Evolutionary conservation across 2,329 filamentous ascomycete genomes (phyloP).

Genomic region (Aureobasidium sp.): DNA sequence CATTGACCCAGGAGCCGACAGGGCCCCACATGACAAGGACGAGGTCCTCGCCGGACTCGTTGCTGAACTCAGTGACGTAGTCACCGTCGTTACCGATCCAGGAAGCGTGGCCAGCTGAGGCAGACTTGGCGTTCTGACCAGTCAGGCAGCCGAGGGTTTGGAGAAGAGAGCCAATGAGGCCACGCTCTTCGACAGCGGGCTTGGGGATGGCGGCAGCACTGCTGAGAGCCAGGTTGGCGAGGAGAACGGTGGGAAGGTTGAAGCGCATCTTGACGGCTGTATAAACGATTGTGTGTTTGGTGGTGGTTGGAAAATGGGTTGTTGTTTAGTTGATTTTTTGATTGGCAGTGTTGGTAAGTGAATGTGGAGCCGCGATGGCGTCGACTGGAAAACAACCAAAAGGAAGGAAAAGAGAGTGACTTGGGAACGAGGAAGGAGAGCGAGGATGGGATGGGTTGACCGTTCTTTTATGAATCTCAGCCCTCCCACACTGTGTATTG

Average conservation of each 20-base stretch:
- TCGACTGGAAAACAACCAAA: constrained; percentile 11
- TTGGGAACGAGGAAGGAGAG: not conserved
- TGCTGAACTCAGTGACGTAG: constrained; percentile 20
- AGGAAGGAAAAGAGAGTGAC: constrained; percentile 10
- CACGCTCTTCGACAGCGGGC: constrained; percentile 14
- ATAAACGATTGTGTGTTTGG: not conserved
- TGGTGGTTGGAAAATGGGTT: not conserved
- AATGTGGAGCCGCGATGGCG: constrained; percentile 15
- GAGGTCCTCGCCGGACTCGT: constrained; percentile 20
- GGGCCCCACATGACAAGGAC: constrained; percentile 19
- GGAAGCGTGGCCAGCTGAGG: constrained; percentile 9
- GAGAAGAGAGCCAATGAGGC: constrained; percentile 15
- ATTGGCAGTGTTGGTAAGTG: constrained; percentile 5
- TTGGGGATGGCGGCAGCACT: constrained; percentile 17
- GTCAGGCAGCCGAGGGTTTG: constrained; percentile 13
- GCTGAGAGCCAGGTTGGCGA: constrained; percentile 15
- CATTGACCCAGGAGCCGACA: constrained; percentile 18
- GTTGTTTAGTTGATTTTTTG: constrained; percentile 2
- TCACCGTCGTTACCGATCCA: constrained; percentile 18
- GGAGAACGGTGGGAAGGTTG: constrained; percentile 14
- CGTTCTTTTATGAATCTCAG: constrained; percentile 15
- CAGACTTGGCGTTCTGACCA: constrained; percentile 17
- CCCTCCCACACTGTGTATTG: not conserved
- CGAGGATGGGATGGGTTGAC: constrained; percentile 1
- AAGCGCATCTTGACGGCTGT: constrained; percentile 14